phyloP scores from a whole-genome alignment of 1,139 yeast species.

The Yamadazyma dushanensis region DNA sequence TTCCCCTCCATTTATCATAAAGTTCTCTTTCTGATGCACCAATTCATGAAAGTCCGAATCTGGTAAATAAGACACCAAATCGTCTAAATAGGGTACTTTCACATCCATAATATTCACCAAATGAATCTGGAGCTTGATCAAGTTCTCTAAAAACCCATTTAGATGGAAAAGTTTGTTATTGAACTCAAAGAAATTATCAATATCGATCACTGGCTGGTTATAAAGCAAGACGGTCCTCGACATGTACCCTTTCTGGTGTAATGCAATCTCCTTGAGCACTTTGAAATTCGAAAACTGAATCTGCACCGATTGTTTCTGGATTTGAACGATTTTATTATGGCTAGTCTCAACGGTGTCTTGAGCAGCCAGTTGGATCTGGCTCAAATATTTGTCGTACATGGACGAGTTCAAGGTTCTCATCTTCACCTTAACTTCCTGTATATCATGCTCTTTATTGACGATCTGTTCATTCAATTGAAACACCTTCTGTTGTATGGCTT shows the following conservation, averaged over 20 bases:
- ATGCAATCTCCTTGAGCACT: conserved; percentile 26
- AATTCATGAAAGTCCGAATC: conserved; percentile 35
- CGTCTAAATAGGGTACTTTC: conserved; percentile 32
- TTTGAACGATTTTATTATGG: conserved; percentile 23
- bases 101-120: conserved; percentile 25
- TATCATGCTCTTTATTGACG: conserved; percentile 14
- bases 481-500: conserved; percentile 18
- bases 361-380: background rate
- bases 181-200: conserved; percentile 30
- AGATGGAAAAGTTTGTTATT: conserved; percentile 28
- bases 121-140: conserved; percentile 35
- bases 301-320: conserved; percentile 29
- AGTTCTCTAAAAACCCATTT: conserved; percentile 42
- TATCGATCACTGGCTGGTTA: conserved; percentile 30
- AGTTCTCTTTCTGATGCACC: conserved; percentile 37
- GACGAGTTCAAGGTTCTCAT: background rate
- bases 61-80: conserved; percentile 32
- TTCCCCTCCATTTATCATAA: conserved; percentile 25
- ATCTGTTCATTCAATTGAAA: conserved; percentile 15
- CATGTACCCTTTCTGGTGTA: conserved; percentile 13
- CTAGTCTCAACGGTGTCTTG: conserved; percentile 1
- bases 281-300: conserved; percentile 26
- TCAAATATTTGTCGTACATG: background rate
- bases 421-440: conserved; percentile 9
- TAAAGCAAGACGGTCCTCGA: conserved; percentile 20